Evolutionary conservation across 352 stramenopile species (phyloP).

Genomic region (Phytopythium vexans): DNA sequence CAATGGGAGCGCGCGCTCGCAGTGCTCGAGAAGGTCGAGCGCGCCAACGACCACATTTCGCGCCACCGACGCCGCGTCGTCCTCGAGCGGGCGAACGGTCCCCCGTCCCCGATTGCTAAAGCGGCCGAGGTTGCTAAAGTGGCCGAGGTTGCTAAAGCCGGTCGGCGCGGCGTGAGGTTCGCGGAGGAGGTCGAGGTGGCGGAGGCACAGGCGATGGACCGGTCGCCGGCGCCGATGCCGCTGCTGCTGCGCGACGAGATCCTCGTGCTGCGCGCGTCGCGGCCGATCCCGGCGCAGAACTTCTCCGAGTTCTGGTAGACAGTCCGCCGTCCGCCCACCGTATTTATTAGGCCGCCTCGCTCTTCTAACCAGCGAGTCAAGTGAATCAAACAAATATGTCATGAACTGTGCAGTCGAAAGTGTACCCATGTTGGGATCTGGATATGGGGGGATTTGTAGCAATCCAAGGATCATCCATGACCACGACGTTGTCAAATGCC

Average conservation of each 20-base stretch:
- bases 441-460: too few species aligned
- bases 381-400: too few species aligned
- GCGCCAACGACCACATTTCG: slow-evolving; percentile 73
- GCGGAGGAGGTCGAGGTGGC: slow-evolving; percentile 47
- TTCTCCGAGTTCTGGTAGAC: slow-evolving; percentile 81
- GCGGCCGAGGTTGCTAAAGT: too few species aligned
- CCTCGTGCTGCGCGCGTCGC: slow-evolving; percentile 67
- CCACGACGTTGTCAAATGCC: slow-evolving; percentile 8
- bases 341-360: too few species aligned
- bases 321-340: neutral
- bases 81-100: slow-evolving; percentile 55
- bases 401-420: too few species aligned
- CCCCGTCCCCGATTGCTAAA: neutral
- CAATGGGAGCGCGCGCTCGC: slow-evolving; percentile 68
- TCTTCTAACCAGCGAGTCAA: too few species aligned
- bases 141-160: too few species aligned
- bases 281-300: slow-evolving; percentile 68
- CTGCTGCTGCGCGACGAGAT: slow-evolving; percentile 76
- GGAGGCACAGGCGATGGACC: slow-evolving; percentile 45
- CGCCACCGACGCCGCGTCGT: slow-evolving; percentile 62
- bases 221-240: slow-evolving; percentile 51
- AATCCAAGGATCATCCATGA: too few species aligned
- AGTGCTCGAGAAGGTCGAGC: slow-evolving; percentile 81
- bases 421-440: too few species aligned
- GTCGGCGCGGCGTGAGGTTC: slow-evolving; percentile 49